Percentiles rank a stretch among this genome's conserved stretches.
phyloP scores from a whole-genome alignment of 2,329 filamentous ascomycete species.

The Helminthosporium solani region DNA sequence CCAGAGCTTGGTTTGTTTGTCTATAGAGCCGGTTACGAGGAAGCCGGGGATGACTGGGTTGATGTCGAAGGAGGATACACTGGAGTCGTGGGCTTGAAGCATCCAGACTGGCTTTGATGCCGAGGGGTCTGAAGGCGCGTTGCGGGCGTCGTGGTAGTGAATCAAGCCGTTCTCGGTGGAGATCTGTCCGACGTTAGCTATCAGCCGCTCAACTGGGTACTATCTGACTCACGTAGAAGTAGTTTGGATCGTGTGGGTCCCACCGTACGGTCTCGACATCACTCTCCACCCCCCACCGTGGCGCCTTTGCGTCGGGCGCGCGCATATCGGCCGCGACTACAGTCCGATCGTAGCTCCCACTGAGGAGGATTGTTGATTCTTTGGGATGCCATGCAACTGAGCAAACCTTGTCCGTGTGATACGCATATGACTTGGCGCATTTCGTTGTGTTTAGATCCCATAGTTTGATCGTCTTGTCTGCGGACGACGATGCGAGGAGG shows the following conservation, averaged over 20 bases:
- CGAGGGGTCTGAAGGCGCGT: constrained; percentile 69
- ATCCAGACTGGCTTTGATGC: constrained; percentile 88
- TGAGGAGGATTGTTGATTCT: constrained; percentile 85
- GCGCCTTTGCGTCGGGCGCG: constrained; percentile 76
- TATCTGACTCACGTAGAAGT: constrained; percentile 70
- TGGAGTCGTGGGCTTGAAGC: constrained; percentile 91
- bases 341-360: constrained; percentile 92
- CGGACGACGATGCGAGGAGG: constrained; percentile 88
- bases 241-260: constrained; percentile 91
- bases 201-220: background rate
- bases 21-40: constrained; percentile 88
- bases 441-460: constrained; percentile 93
- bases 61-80: constrained; percentile 88
- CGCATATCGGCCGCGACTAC: constrained; percentile 96
- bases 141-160: constrained; percentile 87
- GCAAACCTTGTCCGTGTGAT: constrained; percentile 98
- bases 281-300: constrained; percentile 90
- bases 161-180: constrained; percentile 90
- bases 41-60: constrained; percentile 88
- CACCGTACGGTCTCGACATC: constrained; percentile 91
- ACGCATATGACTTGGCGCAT: constrained; percentile 92
- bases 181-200: constrained; percentile 36
- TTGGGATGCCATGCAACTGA: constrained; percentile 88
- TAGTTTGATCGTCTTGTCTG: constrained; percentile 95
- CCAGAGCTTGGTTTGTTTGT: constrained; percentile 97